Evolutionary conservation across 2,329 filamentous ascomycete genomes (phyloP).

Genomic region (Verticillium nubilum): DNA sequence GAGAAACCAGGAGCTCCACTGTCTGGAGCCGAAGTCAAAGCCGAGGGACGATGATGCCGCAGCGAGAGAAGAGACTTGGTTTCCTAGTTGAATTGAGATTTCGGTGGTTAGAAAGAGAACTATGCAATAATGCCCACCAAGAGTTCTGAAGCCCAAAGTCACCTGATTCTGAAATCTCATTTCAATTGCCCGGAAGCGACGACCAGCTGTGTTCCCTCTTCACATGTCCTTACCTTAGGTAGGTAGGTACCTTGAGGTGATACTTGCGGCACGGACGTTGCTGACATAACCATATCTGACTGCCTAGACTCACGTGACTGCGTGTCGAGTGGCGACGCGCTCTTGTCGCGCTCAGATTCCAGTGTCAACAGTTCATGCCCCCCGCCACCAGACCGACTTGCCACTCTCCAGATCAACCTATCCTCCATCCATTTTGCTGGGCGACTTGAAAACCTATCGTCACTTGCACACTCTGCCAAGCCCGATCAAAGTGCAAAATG

Average conservation of each 20-base stretch:
- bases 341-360: neutral
- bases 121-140: too few species aligned
- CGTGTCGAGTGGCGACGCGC: neutral
- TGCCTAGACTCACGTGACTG: neutral
- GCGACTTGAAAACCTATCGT: neutral
- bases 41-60: neutral
- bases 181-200: neutral
- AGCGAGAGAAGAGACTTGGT: neutral
- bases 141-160: too few species aligned
- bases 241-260: too few species aligned
- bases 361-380: neutral
- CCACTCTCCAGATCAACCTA: neutral
- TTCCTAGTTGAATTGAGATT: neutral
- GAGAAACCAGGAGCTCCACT: neutral
- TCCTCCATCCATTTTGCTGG: neutral
- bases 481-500: conserved; percentile 4
- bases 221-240: too few species aligned
- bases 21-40: neutral
- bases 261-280: too few species aligned
- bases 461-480: neutral
- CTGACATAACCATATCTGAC: neutral
- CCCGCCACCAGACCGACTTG: neutral
- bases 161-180: neutral
- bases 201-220: too few species aligned
- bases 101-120: neutral